A percentile compares a stretch with the other conserved stretches of the same genome.
Conservation (phyloP, 2,329 filamentous ascomycete genomes). For the Fusarium haematococcum region DNA sequence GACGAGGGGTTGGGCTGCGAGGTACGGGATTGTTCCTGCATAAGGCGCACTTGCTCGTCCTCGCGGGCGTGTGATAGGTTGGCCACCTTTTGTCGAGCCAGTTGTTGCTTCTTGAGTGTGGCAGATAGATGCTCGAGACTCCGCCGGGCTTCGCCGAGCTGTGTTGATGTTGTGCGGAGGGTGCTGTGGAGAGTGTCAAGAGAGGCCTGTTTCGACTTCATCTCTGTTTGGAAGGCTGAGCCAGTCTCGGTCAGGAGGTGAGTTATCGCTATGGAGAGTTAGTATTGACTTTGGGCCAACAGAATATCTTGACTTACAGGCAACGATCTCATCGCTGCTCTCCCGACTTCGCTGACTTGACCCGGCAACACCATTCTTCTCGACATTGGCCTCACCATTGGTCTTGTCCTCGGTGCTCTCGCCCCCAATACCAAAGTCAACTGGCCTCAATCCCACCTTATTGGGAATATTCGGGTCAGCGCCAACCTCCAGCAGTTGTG, state of each 20-base stretch:
- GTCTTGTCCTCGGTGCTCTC: constrained; percentile 63
- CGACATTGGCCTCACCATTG: constrained; percentile 57
- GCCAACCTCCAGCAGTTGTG: constrained; percentile 94
- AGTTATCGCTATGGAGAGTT: constrained; percentile 72
- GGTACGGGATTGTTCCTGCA: constrained; percentile 55
- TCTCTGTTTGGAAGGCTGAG: constrained; percentile 81
- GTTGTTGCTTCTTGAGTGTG: constrained; percentile 71
- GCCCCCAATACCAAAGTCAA: constrained; percentile 93
- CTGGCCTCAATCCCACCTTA: constrained; percentile 84
- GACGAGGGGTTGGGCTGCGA: constrained; percentile 59
- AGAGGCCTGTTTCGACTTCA: constrained; percentile 84
- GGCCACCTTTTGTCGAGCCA: constrained; percentile 77
- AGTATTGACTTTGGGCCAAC: background rate
- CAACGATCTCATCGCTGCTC: constrained; percentile 82
- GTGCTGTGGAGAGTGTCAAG: constrained; percentile 86
- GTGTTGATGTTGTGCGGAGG: constrained; percentile 82
- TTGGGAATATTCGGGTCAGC: constrained; percentile 95
- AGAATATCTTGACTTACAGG: constrained; percentile 67
- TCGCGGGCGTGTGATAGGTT: constrained; percentile 83
- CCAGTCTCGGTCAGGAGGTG: constrained; percentile 84
- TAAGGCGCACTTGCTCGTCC: constrained; percentile 69
- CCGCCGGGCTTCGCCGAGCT: constrained; percentile 81
- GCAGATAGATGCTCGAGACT: constrained; percentile 77
- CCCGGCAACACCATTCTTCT: constrained; percentile 58
- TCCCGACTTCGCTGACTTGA: constrained; percentile 72